phyloP scores from a whole-genome alignment of 2,329 filamentous ascomycete species.

The Fusarium sp. region DNA sequence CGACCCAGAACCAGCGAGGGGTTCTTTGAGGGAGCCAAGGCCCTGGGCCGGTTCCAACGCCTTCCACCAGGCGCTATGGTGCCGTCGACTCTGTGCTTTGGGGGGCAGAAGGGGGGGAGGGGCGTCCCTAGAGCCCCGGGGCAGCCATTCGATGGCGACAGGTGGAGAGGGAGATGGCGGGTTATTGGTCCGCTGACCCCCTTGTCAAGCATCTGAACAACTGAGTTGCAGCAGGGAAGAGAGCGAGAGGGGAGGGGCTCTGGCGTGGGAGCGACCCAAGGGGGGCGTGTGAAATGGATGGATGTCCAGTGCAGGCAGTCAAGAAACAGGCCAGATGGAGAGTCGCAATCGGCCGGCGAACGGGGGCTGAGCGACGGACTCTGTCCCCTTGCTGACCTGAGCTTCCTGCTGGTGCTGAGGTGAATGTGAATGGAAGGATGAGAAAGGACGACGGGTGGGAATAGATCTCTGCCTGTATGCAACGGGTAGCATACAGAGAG shows the following conservation, averaged over 20 bases:
- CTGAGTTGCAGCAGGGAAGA: slow-evolving; percentile 42
- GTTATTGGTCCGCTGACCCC: slow-evolving; percentile 37
- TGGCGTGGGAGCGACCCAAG: slow-evolving; percentile 15
- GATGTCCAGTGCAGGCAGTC: neutral
- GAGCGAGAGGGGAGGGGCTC: slow-evolving; percentile 11
- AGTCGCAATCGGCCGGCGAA: slow-evolving; percentile 41
- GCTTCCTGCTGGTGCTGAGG: slow-evolving; percentile 1
- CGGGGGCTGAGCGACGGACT: slow-evolving; percentile 35
- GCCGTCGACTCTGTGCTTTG: slow-evolving; percentile 21
- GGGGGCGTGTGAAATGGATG: slow-evolving; percentile 29
- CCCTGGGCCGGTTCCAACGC: slow-evolving; percentile 43
- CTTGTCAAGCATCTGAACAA: slow-evolving; percentile 39
- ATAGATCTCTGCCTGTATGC: neutral
- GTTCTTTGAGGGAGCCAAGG: slow-evolving; percentile 40
- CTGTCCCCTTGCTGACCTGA: slow-evolving; percentile 23
- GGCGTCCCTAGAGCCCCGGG: slow-evolving; percentile 15
- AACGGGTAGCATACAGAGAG: neutral
- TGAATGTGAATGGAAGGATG: neutral
- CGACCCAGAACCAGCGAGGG: slow-evolving; percentile 35
- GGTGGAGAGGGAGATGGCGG: slow-evolving; percentile 33
- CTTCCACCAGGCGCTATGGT: slow-evolving; percentile 42
- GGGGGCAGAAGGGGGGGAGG: slow-evolving; percentile 8
- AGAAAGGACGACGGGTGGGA: neutral
- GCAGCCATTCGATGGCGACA: slow-evolving; percentile 36
- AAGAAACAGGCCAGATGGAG: slow-evolving; percentile 35